Evolutionary conservation across 805 yeast species (phyloP), one percentile per base, ranked within the genome.

Genomic region (Hanseniaspora meyeri): DNA sequence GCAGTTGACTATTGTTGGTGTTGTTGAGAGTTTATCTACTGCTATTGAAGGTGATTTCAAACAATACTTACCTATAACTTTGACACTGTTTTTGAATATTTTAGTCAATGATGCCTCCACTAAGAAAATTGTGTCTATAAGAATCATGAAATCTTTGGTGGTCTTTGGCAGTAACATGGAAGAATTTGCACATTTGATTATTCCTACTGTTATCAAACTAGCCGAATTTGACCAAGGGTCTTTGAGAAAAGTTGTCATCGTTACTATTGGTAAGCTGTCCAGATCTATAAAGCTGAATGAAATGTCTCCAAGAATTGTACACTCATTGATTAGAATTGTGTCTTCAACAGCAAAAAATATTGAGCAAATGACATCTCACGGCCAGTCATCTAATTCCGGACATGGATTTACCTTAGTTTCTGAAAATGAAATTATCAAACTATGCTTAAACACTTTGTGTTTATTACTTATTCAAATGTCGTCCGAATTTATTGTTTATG

Each of bases 31-130:
- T 3, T 79, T 93, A 34, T 86, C 96, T 0, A 79, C 78, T 53
- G 89, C 97, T 0, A 72, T 93, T 51, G 95, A 88, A 57, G 95
- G 95, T 8, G 98, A 93, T 65, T 93, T 93, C 72, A 93, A 88
- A 62, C 75, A 83, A 67, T 83, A 84, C 65, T 73, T 93, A 58
- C 86, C 96, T 1, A 81, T 81, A 29, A 79, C 93, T 1, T 74
- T 93, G 43, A 87, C 93, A 0, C 71, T 87, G 43, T 74, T 93
- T 64, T 72, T 93, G 46, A 82, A 83, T 50, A 84, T 87, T 4
- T 73, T 93, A 51, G 95, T 87, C 55, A 80, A 79, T 53, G 93
- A 84, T 58, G 81, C 77, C 58, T 76, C 87, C 0, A 74, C 76
- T 1, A 80, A 80, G 37, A 73, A 79, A 38, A 76, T 77, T 38